Evolutionary conservation across 164 flowering plant species (phyloP).

Genomic region (Pachysandra terminalis): DNA sequence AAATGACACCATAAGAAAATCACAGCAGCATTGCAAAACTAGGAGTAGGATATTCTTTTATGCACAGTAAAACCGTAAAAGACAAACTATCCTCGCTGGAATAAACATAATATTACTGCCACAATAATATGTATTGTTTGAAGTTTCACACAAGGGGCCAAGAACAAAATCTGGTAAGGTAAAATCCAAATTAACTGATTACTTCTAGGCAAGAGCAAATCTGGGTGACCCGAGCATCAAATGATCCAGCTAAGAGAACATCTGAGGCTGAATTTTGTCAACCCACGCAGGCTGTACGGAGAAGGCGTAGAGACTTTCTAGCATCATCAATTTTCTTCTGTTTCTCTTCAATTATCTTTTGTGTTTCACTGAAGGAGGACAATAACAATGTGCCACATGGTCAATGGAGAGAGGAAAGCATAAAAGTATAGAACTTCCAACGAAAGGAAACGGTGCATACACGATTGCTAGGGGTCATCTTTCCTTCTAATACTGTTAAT

Average conservation of each 20-base stretch:
- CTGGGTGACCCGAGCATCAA: conserved; percentile 94
- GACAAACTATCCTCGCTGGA: too few relatives aligned
- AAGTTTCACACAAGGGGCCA: neutral
- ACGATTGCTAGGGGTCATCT: conserved; percentile 65
- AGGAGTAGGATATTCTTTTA: too few relatives aligned
- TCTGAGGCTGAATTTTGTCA: conserved; percentile 85
- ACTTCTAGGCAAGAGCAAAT: conserved; percentile 29
- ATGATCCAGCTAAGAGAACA: conserved; percentile 81
- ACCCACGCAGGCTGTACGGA: conserved; percentile 54
- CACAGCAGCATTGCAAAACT: too few relatives aligned
- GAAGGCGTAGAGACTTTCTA: conserved; percentile 47
- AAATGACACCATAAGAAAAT: too few relatives aligned
- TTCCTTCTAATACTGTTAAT: conserved; percentile 77
- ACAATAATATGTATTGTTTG: neutral
- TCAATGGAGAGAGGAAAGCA: conserved; percentile 7
- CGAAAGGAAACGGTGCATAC: conserved; percentile 33
- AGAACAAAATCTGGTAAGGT: neutral
- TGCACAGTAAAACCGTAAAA: too few relatives aligned
- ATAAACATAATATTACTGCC: too few relatives aligned
- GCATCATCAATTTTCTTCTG: conserved; percentile 67
- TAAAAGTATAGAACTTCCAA: neutral
- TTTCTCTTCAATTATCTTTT: conserved; percentile 52
- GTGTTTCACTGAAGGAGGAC: conserved; percentile 54
- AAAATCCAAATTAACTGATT: conserved; percentile 4
- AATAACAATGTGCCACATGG: neutral